Evolutionary conservation across 768 basidiomycete species (phyloP).

Genomic region (Leccinum subgranulosum): DNA sequence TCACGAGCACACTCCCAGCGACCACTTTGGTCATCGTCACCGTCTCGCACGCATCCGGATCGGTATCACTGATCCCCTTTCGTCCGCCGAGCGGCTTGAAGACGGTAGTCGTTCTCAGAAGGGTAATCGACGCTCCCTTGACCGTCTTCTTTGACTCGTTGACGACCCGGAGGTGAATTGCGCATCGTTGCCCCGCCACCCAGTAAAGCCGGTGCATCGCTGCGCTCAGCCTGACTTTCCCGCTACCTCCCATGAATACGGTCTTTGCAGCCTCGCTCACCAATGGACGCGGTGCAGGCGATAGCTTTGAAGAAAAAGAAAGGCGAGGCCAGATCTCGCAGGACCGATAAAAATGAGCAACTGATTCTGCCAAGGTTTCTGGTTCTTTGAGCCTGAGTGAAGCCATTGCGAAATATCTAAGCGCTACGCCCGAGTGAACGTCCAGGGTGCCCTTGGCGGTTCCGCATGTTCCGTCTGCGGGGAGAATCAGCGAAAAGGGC

Average conservation of each 20-base stretch:
- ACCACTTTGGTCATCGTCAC: conserved; percentile 61
- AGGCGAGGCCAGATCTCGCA: conserved; percentile 79
- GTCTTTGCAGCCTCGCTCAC: conserved; percentile 52
- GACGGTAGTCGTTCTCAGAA: too few relatives aligned
- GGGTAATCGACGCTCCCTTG: too few relatives aligned
- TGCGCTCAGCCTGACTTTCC: conserved; percentile 63
- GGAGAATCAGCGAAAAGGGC: conserved; percentile 71
- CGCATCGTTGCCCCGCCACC: conserved; percentile 80
- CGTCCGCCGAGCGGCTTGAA: conserved; percentile 47
- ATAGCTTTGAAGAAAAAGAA: conserved; percentile 57
- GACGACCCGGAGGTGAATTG: conserved; percentile 57
- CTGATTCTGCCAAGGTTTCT: conserved; percentile 56
- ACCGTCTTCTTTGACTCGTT: conserved; percentile 71
- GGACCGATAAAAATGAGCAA: conserved; percentile 87
- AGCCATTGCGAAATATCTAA: conserved; percentile 82
- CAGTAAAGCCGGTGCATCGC: conserved; percentile 69
- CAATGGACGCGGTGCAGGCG: conserved; percentile 57
- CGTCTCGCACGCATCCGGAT: conserved; percentile 63
- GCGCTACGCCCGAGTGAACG: conserved; percentile 53
- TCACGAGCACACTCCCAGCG: conserved; percentile 61
- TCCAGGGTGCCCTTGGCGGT: conserved; percentile 56
- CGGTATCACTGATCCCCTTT: conserved; percentile 32
- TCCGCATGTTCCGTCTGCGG: conserved; percentile 50
- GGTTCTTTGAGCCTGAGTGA: conserved; percentile 73
- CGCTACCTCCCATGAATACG: conserved; percentile 60